These are phyloP conservation scores for Aspergillus fumigatus DNA, from an alignment of 2,329 filamentous ascomycete species.

Conservation along the genomic window DNA sequence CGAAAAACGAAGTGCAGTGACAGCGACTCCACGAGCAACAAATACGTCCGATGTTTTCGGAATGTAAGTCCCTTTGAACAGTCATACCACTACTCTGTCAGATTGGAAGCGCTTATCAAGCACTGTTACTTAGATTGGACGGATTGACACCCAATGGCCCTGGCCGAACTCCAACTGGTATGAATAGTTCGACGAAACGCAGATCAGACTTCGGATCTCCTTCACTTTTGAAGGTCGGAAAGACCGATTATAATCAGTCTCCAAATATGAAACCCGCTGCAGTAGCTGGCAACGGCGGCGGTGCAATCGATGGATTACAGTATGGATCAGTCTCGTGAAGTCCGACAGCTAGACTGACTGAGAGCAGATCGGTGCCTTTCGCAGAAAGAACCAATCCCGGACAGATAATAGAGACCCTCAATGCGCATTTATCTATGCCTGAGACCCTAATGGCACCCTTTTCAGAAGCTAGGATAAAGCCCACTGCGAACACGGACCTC, in stretches of 20 bases:
- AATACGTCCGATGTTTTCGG: slow-evolving; percentile 70
- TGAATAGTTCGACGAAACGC: slow-evolving; percentile 48
- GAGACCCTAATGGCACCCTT: slow-evolving; percentile 69
- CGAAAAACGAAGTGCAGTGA: slow-evolving; percentile 58
- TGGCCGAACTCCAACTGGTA: slow-evolving; percentile 25
- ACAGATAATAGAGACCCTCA: slow-evolving; percentile 77
- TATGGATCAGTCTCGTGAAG: slow-evolving; percentile 24
- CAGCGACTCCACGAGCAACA: slow-evolving; percentile 55
- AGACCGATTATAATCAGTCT: slow-evolving; percentile 47
- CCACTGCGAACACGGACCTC: slow-evolving; percentile 80
- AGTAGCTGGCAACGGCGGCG: slow-evolving; percentile 29
- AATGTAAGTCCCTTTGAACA: slow-evolving; percentile 54
- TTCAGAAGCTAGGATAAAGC: slow-evolving; percentile 71
- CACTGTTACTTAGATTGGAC: slow-evolving; percentile 51
- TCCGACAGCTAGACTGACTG: slow-evolving; percentile 8
- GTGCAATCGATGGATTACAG: slow-evolving; percentile 29
- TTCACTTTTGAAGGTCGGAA: slow-evolving; percentile 37
- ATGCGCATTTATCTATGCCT: slow-evolving; percentile 63
- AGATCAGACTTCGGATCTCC: slow-evolving; percentile 49
- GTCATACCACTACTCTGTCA: neutral
- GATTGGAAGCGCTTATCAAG: neutral
- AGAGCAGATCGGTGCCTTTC: slow-evolving; percentile 59
- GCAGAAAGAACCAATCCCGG: slow-evolving; percentile 72
- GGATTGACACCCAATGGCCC: slow-evolving; percentile 62
- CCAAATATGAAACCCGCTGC: slow-evolving; percentile 41